Evolutionary conservation across 2,329 filamentous ascomycete species (phyloP).

Genomic region (Sporothrix schenckii): DNA sequence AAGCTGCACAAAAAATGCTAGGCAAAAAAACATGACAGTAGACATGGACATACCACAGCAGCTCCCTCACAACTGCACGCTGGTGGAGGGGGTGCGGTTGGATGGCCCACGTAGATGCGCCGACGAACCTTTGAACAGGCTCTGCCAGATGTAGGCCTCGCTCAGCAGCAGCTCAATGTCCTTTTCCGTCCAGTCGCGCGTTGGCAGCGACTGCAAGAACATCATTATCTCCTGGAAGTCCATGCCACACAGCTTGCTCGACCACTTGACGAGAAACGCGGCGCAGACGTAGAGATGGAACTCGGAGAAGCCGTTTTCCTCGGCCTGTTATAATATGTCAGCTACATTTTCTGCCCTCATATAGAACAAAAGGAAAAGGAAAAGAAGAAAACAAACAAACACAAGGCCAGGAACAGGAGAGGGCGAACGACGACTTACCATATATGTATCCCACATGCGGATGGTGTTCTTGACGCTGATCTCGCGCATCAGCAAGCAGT

Average conservation of each 20-base stretch:
- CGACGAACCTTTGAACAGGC: conserved; percentile 89
- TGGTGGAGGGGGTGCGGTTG: conserved; percentile 47
- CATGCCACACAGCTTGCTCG: conserved; percentile 91
- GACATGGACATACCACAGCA: not conserved
- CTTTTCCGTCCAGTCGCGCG: conserved; percentile 93
- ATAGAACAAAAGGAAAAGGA: not conserved
- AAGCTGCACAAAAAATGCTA: not conserved
- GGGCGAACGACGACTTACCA: conserved; percentile 58
- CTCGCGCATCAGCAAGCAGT: conserved; percentile 96
- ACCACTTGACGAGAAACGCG: conserved; percentile 98
- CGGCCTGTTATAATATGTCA: conserved; percentile 62
- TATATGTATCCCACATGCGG: conserved; percentile 99
- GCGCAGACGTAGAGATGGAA: conserved; percentile 99
- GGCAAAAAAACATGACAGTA: not conserved
- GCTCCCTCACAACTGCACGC: conserved; percentile 46
- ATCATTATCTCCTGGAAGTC: conserved; percentile 99
- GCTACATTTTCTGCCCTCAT: no score
- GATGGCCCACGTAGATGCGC: conserved; percentile 71
- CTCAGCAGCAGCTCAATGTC: conserved; percentile 94
- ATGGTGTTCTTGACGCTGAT: conserved; percentile 96
- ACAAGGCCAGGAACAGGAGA: not conserved
- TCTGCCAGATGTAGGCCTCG: conserved; percentile 99
- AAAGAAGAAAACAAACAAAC: not conserved
- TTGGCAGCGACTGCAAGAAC: conserved; percentile 94
- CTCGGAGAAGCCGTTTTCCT: conserved; percentile 97